A percentile compares a stretch with the other conserved stretches of the same genome.
Conservation (phyloP, 441 rosid genomes). For the Syzygium syzygioides region DNA sequence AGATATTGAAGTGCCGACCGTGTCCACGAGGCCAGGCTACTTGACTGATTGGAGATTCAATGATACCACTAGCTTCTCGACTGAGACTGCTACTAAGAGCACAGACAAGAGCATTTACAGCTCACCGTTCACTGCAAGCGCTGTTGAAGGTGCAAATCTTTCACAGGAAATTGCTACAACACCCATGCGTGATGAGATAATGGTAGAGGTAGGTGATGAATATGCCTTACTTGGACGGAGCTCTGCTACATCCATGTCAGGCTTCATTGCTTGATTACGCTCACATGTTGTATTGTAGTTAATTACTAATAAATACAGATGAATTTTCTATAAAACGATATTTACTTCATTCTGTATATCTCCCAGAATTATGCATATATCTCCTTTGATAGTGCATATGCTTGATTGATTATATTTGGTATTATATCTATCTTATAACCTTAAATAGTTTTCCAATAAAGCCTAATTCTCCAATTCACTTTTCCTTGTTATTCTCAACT, state of each 20-base stretch:
- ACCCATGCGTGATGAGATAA: conserved; percentile 18
- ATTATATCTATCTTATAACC: too few species aligned
- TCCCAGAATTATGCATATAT: too few species aligned
- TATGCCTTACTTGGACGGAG: neutral
- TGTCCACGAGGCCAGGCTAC: conserved; percentile 49
- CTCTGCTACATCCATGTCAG: neutral
- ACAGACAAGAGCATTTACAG: neutral
- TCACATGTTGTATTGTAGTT: fast-evolving
- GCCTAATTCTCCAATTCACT: too few species aligned
- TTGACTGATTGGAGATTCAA: conserved; percentile 39
- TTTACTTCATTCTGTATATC: too few species aligned
- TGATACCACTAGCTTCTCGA: conserved; percentile 30
- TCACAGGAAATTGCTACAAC: neutral
- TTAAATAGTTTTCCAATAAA: too few species aligned
- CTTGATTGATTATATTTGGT: too few species aligned
- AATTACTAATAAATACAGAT: neutral
- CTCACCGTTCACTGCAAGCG: neutral
- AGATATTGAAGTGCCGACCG: conserved; percentile 40
- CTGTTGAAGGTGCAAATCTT: neutral
- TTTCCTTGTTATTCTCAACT: too few species aligned
- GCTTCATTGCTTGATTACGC: neutral
- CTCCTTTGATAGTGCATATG: too few species aligned
- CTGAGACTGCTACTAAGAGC: neutral
- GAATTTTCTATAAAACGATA: neutral
- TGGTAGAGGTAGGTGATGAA: conserved; percentile 27